Evolutionary conservation across 2,329 filamentous ascomycete genomes (phyloP).

Genomic region (Fusarium napiforme): DNA sequence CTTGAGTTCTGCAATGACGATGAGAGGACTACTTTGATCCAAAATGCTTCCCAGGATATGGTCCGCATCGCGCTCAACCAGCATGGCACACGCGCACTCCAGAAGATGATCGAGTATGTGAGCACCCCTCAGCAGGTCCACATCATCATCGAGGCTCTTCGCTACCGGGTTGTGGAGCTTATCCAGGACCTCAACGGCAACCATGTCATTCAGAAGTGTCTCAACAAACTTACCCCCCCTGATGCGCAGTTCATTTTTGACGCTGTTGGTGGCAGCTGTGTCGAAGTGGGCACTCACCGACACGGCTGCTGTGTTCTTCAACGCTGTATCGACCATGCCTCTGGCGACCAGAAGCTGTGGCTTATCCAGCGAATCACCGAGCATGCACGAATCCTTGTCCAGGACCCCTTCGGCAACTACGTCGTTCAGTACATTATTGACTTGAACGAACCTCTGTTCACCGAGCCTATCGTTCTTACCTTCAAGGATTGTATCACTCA

Average conservation of each 20-base stretch:
- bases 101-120: constrained; percentile 99
- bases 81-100: constrained; percentile 93
- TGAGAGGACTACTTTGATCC: constrained; percentile 91
- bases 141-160: constrained; percentile 86
- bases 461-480: constrained; percentile 84
- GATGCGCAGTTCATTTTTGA: constrained; percentile 98
- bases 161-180: constrained; percentile 86
- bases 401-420: constrained; percentile 98
- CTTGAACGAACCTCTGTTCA: constrained; percentile 87
- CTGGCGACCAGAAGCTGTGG: constrained; percentile 86
- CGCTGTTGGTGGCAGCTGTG: constrained; percentile 86
- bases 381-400: constrained; percentile 88
- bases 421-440: constrained; percentile 99
- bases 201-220: constrained; percentile 98
- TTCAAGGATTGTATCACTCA: constrained; percentile 79
- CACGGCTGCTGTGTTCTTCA: constrained; percentile 98
- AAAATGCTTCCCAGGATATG: constrained; percentile 88
- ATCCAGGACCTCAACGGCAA: constrained; percentile 99
- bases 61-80: constrained; percentile 96
- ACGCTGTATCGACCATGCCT: constrained; percentile 97
- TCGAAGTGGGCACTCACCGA: constrained; percentile 94
- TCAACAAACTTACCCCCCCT: constrained; percentile 87
- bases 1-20: constrained; percentile 95
- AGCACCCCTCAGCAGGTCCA: constrained; percentile 85
- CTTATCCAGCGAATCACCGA: constrained; percentile 88